phyloP scores from a whole-genome alignment of 305 asterid genomes.

The Fraxinus greggii region DNA sequence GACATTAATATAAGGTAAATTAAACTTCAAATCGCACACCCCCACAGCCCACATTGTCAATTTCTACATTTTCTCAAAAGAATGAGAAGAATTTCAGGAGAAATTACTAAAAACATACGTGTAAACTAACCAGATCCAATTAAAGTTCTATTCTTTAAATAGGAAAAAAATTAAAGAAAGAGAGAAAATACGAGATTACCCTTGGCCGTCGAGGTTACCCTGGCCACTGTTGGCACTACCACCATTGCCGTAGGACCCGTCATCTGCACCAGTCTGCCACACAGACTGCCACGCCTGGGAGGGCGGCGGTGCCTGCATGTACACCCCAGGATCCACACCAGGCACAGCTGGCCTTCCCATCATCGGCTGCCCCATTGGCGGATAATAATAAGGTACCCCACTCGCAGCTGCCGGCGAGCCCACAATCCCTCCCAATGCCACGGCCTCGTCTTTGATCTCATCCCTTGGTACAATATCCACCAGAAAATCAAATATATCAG shows the following conservation, averaged over 20 bases:
- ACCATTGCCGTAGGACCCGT: conserved; percentile 39
- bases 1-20: neutral
- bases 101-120: neutral
- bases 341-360: conserved; percentile 50
- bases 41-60: neutral
- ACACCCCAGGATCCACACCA: conserved; percentile 33
- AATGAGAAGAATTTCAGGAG: neutral
- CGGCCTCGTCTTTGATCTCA: conserved; percentile 74
- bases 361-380: conserved; percentile 51
- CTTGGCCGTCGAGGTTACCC: conserved; percentile 46
- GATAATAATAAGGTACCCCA: conserved; percentile 48
- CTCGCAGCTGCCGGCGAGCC: conserved; percentile 35
- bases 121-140: neutral
- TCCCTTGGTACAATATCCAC: conserved; percentile 91
- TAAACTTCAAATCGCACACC: neutral
- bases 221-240: conserved; percentile 36
- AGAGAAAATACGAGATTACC: conserved; percentile 25
- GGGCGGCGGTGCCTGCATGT: conserved; percentile 44
- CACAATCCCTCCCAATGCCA: conserved; percentile 29
- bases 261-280: conserved; percentile 46
- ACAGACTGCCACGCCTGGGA: conserved; percentile 61
- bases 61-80: neutral
- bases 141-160: neutral
- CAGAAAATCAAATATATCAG: conserved; percentile 82
- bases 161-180: neutral